Percentiles rank a stretch among this genome's conserved stretches.
phyloP scores from a whole-genome alignment of 2,329 filamentous ascomycete genomes.

The Phyllosticta citriasiana region DNA sequence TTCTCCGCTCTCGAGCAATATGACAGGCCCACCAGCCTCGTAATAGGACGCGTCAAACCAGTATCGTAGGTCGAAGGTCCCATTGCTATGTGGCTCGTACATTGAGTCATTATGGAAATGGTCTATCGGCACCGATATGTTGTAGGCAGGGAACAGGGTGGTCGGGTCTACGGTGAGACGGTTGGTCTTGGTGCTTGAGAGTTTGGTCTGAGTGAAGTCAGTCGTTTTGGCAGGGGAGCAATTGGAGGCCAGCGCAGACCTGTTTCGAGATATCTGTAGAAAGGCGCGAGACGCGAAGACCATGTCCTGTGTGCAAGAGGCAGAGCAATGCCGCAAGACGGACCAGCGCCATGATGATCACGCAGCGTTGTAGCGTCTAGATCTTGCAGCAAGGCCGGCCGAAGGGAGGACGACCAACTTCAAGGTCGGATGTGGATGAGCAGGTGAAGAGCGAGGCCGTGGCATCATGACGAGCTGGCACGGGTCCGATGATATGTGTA shows the following conservation, averaged over 20 bases:
- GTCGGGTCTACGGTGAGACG: slow-evolving; percentile 21
- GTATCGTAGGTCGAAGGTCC: slow-evolving; percentile 61
- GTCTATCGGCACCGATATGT: slow-evolving; percentile 54
- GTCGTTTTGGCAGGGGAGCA: neutral
- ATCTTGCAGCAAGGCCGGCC: neutral
- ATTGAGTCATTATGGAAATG: slow-evolving; percentile 72
- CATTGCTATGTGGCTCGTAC: slow-evolving; percentile 68
- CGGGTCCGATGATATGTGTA: neutral
- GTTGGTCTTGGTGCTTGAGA: neutral
- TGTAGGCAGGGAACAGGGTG: slow-evolving; percentile 38
- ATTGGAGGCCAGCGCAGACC: neutral
- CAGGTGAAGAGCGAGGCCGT: neutral
- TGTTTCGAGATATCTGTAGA: slow-evolving; percentile 5
- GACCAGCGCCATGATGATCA: neutral
- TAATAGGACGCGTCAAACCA: slow-evolving; percentile 76
- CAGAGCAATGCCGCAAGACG: neutral
- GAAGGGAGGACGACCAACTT: neutral
- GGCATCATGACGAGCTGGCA: neutral
- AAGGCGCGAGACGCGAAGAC: slow-evolving; percentile 1
- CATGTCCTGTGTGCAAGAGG: neutral
- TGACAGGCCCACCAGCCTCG: slow-evolving; percentile 66
- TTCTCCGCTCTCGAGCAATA: slow-evolving; percentile 67
- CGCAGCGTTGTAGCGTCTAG: neutral
- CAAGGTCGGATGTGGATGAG: neutral
- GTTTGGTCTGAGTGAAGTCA: slow-evolving; percentile 1